These are phyloP conservation scores for Rhizophora apiculata DNA, from an alignment of 345 rosid species.

Conservation along the genomic window DNA sequence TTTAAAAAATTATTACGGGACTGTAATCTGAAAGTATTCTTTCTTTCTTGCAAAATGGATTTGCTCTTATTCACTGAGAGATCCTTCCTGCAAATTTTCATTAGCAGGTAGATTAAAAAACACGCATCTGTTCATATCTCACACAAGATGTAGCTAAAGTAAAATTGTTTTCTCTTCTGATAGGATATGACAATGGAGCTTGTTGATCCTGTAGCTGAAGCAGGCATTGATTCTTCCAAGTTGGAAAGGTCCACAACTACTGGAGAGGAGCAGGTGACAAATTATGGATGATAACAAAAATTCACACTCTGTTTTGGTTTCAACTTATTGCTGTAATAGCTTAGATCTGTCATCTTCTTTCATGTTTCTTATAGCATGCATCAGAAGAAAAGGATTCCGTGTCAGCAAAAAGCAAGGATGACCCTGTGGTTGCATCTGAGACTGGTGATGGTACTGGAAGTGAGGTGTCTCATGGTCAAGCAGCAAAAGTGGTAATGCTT, in stretches of 20 bases:
- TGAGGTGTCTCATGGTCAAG: constrained; percentile 39
- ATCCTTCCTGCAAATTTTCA: not conserved
- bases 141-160: constrained; percentile 2
- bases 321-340: not conserved
- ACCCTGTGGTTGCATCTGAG: constrained; percentile 34
- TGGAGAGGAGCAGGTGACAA: constrained; percentile 38
- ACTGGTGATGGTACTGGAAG: constrained; percentile 32
- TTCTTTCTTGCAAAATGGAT: not conserved
- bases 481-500: constrained; percentile 33
- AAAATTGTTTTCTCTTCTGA: not conserved
- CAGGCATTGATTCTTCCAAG: constrained; percentile 26
- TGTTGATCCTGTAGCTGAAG: constrained; percentile 34
- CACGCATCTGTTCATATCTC: not conserved
- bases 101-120: not conserved
- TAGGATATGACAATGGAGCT: constrained; percentile 27
- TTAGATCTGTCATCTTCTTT: constrained; percentile 10
- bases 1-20: too few species aligned
- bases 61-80: not conserved
- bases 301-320: not conserved
- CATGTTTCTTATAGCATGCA: constrained; percentile 36
- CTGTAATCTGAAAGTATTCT: too few species aligned
- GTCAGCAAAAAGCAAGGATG: constrained; percentile 37
- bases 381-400: constrained; percentile 30
- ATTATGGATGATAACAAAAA: not conserved
- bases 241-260: constrained; percentile 26